Evolutionary conservation across 495 filamentous ascomycete genomes (phyloP), one percentile per base, ranked within the genome.

Genomic region (Ascobolus immersus): DNA sequence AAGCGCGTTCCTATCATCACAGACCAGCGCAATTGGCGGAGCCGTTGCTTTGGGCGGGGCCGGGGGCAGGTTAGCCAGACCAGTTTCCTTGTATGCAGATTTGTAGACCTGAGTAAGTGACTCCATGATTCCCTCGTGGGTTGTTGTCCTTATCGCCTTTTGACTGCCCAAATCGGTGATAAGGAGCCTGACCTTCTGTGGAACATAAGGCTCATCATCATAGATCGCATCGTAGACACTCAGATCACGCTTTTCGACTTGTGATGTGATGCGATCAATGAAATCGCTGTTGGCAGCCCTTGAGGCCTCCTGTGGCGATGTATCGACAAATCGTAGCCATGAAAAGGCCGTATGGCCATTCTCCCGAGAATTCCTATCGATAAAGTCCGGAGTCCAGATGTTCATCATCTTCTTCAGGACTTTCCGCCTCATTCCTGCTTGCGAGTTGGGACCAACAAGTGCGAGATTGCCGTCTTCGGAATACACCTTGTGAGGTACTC

Each of bases 261-360:
- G 12, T 7, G 17, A 19, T 2, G 38, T 3, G n/a, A 41, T 35
- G 20, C 32, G 49, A 42, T 73, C 62, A 22, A 68, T 61, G 19
- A 65, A 42, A 21, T 62, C 61, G 31, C 68, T 67, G 35, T 64
- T 69, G 11, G 75, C 73, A 19, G 64, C 55, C 37, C 64, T 59
- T 12, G 68, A 71, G 6, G 62, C 64, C 42, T 93, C 81, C 20
- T 62, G 59, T 7, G 68, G 57, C 32, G 79, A 91, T 1, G 62
- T 59, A 47, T 91, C 77, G 11, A 71, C 67, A 43, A 94, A 90
- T 10, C 77, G 74, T 32, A 93, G 59, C 72, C 81, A 99, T 0
- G 81, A 79, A 54, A 94, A 99, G 12, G 70, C 64, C 6, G 62
- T 63, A 28, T 61, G 55, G 0, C 63, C 59, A 13, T 58, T 52